Evolutionary conservation across 805 yeast genomes (phyloP), one percentile per base, ranked within the genome.

Genomic region (Sugiyamaella smithiae): DNA sequence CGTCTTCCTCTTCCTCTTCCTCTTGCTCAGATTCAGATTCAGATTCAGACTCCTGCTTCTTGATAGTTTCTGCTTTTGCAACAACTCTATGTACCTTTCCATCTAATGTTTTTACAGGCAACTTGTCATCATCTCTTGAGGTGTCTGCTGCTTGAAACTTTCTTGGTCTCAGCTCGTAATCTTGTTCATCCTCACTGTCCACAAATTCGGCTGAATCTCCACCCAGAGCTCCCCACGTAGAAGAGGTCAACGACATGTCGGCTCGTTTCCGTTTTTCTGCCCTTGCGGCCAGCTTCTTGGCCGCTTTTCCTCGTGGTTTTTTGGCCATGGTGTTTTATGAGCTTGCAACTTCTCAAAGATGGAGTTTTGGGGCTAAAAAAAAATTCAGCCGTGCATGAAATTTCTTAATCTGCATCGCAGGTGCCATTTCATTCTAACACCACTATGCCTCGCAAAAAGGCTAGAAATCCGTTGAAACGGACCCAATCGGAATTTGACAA

Each of bases 131-230:
- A 3, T 70, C 72, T 4, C 71, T 74, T 8, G 67, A 68, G 9
- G 71, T 66, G 11, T 56, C 61, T 2, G 49, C 55, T 4, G 25
- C 48, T 16, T 67, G 67, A 54, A 80, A 67, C 2, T 65, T 59
- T 64, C 98, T 76, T 1, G 97, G 95, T 48, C 63, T 68, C 55
- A 73, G 67, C 63, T 90, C 98, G 58, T 88, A 89, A 48, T 80
- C 90, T 59, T 82, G 86, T 58, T 87, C 95, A 50, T 78, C 83
- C 49, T 84, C 76, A n/a, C 82, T 88, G 22, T 54, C 58, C 1
- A 22, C 35, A 11, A 33, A 29, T n/a, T 48, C 54, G 2, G 36
- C 50, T 12, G 42, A 48, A 14, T 28, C 23, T 16, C 22, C 11
- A 23, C 36, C 54, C 37, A 57, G 38, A 11, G 50, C 48, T 2